Conservation (phyloP, 805 yeast genomes). For the Tetrapisispora arboricola region DNA sequence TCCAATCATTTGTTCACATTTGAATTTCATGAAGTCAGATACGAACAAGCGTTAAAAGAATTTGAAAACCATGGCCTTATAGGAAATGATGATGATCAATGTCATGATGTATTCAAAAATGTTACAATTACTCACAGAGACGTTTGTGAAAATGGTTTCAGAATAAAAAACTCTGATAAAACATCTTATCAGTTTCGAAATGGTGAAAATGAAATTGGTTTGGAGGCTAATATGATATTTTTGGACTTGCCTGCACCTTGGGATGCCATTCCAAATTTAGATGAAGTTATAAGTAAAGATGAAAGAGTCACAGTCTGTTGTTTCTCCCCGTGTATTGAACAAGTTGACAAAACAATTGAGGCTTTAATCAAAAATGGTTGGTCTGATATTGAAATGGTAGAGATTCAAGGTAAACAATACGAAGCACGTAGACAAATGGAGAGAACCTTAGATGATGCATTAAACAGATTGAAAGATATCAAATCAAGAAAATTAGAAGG, state of each 20-base stretch:
- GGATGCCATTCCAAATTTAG: slow-evolving; percentile 79
- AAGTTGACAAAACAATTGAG: slow-evolving; percentile 78
- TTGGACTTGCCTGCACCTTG: slow-evolving; percentile 95
- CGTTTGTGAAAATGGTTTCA: slow-evolving; percentile 83
- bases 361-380: slow-evolving; percentile 70
- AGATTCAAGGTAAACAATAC: slow-evolving; percentile 73
- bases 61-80: slow-evolving; percentile 60
- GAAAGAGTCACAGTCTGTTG: slow-evolving; percentile 72
- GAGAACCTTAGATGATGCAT: slow-evolving; percentile 67
- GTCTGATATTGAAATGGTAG: slow-evolving; percentile 85
- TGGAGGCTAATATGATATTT: slow-evolving; percentile 69
- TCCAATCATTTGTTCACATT: slow-evolving; percentile 72
- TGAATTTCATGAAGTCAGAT: slow-evolving; percentile 87
- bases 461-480: slow-evolving; percentile 71
- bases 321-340: slow-evolving; percentile 96
- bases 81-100: neutral
- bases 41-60: slow-evolving; percentile 66
- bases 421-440: slow-evolving; percentile 88
- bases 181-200: slow-evolving; percentile 19
- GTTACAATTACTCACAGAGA: slow-evolving; percentile 80
- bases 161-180: slow-evolving; percentile 29
- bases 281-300: slow-evolving; percentile 42
- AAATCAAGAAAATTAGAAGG: slow-evolving; percentile 61
- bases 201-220: slow-evolving; percentile 17
- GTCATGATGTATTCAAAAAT: slow-evolving; percentile 24